phyloP scores from a whole-genome alignment of 768 basidiomycete genomes.

The Coprinopsis sp. region DNA sequence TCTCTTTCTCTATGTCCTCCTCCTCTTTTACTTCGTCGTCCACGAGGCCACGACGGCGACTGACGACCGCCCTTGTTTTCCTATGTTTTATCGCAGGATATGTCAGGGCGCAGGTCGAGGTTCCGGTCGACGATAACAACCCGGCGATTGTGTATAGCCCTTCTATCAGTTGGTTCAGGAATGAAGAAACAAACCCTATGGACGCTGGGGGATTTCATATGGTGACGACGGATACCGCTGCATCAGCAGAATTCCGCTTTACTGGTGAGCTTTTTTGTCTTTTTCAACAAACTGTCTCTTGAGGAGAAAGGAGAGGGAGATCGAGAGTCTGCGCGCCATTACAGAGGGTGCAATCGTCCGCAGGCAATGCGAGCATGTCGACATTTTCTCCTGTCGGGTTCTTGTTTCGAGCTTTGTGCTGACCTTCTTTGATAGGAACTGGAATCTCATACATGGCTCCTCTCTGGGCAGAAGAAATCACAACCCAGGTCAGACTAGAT shows the following conservation, averaged over 20 bases:
- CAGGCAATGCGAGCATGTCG: no score
- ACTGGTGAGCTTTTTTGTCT: conserved; percentile 2
- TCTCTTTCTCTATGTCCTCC: no score
- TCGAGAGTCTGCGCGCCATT: no score
- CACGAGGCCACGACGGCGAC: no score
- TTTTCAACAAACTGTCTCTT: neutral
- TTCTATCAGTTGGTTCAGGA: neutral
- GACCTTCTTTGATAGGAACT: conserved; percentile 1
- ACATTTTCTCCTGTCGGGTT: no score
- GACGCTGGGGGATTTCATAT: conserved; percentile 7
- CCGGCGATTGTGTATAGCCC: conserved; percentile 2
- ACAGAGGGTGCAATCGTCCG: no score
- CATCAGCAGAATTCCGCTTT: conserved; percentile 7
- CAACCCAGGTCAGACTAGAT: conserved; percentile 4
- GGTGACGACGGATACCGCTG: neutral
- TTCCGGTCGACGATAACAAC: conserved; percentile 6
- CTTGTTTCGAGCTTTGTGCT: neutral
- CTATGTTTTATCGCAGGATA: neutral
- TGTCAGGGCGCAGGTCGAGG: neutral
- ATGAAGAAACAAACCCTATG: neutral
- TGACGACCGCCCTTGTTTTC: no score
- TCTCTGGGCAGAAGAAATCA: conserved; percentile 5
- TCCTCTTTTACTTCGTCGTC: no score
- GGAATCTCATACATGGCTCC: conserved; percentile 5
- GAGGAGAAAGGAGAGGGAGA: neutral